phyloP scores from a whole-genome alignment of 2,329 filamentous ascomycete genomes.

The Cladosporium sp. region DNA sequence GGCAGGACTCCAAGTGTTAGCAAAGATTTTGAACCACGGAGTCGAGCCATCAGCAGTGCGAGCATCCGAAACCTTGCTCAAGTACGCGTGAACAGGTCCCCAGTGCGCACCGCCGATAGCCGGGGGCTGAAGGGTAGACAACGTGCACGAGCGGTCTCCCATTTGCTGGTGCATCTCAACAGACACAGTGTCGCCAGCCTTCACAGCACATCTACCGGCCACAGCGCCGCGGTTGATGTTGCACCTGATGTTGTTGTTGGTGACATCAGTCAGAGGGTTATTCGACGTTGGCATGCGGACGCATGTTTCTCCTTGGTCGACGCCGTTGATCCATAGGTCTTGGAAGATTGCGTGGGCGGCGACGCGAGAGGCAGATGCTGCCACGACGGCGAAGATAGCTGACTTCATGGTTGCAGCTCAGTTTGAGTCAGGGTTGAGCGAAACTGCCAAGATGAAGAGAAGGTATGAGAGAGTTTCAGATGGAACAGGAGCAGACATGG shows the following conservation, averaged over 20 bases:
- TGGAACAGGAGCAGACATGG: not conserved
- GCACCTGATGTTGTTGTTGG: slow-evolving; percentile 52
- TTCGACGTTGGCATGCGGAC: slow-evolving; percentile 55
- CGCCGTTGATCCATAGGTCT: slow-evolving; percentile 52
- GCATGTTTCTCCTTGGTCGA: slow-evolving; percentile 46
- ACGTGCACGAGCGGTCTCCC: slow-evolving; percentile 48
- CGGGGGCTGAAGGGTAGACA: slow-evolving; percentile 36
- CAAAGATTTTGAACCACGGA: slow-evolving; percentile 59
- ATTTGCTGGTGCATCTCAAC: slow-evolving; percentile 62
- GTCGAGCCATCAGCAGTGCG: slow-evolving; percentile 39
- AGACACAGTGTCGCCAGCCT: slow-evolving; percentile 49
- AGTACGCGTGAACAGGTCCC: slow-evolving; percentile 50
- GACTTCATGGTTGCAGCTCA: slow-evolving; percentile 12
- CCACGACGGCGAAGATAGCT: slow-evolving; percentile 8
- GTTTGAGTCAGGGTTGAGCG: not conserved
- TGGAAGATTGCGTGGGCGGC: slow-evolving; percentile 55
- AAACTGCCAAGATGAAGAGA: not conserved
- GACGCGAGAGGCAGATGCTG: slow-evolving; percentile 13
- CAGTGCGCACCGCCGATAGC: slow-evolving; percentile 59
- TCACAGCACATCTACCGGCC: slow-evolving; percentile 49
- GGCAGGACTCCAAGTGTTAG: slow-evolving; percentile 50
- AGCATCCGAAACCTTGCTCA: slow-evolving; percentile 47
- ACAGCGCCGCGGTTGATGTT: slow-evolving; percentile 36
- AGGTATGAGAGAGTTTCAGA: not conserved
- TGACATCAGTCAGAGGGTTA: slow-evolving; percentile 54